A percentile compares a stretch with the other conserved stretches of the same genome.
phyloP scores from a whole-genome alignment of 2,329 filamentous ascomycete genomes.

The Trichoderma sp. region DNA sequence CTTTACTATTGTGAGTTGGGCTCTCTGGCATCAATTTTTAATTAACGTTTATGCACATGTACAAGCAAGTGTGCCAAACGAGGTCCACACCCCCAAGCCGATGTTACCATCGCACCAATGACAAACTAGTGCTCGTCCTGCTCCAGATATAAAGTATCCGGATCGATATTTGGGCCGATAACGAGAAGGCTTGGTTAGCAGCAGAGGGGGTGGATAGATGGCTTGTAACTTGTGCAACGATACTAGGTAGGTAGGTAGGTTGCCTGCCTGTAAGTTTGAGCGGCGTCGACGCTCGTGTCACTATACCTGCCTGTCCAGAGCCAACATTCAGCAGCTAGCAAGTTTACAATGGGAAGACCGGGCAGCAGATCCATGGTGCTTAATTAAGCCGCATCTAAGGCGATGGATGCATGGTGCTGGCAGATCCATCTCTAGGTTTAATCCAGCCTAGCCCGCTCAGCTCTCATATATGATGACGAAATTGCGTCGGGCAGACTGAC shows the following conservation, averaged over 20 bases:
- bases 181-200: background rate
- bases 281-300: background rate
- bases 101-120: background rate
- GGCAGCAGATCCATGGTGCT: background rate
- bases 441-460: constrained; percentile 14
- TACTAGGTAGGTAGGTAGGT: too few species aligned
- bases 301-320: background rate
- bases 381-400: background rate
- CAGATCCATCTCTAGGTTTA: constrained; percentile 9
- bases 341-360: background rate
- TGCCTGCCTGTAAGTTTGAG: background rate
- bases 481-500: background rate
- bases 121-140: background rate
- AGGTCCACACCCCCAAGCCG: background rate
- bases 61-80: background rate
- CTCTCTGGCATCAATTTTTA: background rate
- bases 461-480: constrained; percentile 8
- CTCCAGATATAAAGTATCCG: background rate
- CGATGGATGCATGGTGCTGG: background rate
- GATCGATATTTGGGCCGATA: background rate
- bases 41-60: background rate
- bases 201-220: background rate
- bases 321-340: background rate
- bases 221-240: background rate
- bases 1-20: background rate